Conservation (phyloP, 768 basidiomycete species). For the Mycena venus region DNA sequence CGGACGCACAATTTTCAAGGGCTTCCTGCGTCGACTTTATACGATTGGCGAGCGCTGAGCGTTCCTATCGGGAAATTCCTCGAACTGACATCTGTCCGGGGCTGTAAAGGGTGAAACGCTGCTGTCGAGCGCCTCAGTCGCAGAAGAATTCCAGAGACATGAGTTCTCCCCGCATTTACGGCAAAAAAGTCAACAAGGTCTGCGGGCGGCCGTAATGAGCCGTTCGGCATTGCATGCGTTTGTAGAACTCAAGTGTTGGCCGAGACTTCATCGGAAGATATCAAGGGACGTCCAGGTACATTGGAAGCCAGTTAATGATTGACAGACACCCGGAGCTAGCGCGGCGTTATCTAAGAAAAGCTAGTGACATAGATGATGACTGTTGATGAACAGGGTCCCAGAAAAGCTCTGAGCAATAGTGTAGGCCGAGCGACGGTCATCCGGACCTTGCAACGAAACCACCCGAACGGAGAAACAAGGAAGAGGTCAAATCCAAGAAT, state of each 20-base stretch:
- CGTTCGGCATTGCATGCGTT: conserved; percentile 4
- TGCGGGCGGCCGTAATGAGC: background rate
- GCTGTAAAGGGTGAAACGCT: background rate
- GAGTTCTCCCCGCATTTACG: background rate
- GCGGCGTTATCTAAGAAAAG: conserved; percentile 12
- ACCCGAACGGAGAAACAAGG: background rate
- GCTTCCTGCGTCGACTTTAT: conserved; percentile 6
- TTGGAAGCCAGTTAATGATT: conserved; percentile 16
- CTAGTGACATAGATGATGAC: background rate
- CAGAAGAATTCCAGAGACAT: background rate
- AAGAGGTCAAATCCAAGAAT: background rate
- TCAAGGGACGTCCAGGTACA: conserved; percentile 29
- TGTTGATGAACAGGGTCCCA: no score
- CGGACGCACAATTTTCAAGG: conserved; percentile 22
- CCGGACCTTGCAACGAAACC: background rate
- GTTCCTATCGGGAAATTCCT: conserved; percentile 4
- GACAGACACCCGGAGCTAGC: conserved; percentile 16
- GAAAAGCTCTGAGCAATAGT: no score
- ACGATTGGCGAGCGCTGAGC: background rate
- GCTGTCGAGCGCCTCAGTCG: background rate
- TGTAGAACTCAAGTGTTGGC: background rate
- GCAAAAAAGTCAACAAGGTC: background rate
- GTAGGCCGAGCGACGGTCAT: background rate
- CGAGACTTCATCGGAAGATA: conserved; percentile 10
- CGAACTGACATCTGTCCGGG: conserved; percentile 17